Percentiles rank a stretch among this genome's conserved stretches.
These are phyloP conservation scores for Candida railenensis DNA, from an alignment of 805 yeast genomes.

Conservation along the genomic window DNA sequence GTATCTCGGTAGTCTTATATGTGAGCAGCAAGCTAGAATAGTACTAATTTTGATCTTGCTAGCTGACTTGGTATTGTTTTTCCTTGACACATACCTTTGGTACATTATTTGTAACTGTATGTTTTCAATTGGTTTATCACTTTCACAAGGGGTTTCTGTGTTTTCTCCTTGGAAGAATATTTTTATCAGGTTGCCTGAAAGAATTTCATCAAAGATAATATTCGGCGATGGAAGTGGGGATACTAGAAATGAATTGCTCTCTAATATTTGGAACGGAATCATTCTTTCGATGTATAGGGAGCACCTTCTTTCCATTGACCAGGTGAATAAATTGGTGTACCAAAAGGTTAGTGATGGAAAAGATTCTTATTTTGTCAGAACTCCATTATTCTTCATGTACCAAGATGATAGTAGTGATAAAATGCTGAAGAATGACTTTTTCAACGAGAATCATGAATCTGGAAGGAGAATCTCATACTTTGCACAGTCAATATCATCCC, in stretches of 20 bases:
- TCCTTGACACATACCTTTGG: slow-evolving; percentile 42
- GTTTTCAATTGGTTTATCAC: slow-evolving; percentile 31
- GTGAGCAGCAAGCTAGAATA: slow-evolving; percentile 27
- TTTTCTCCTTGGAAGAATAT: slow-evolving; percentile 40
- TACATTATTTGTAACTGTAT: slow-evolving; percentile 36
- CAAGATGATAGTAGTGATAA: slow-evolving; percentile 44
- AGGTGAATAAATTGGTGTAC: slow-evolving; percentile 35
- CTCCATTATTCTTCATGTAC: slow-evolving; percentile 47
- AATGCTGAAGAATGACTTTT: slow-evolving; percentile 35
- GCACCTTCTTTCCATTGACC: slow-evolving; percentile 37
- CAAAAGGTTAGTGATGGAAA: slow-evolving; percentile 12
- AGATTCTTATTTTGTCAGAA: slow-evolving; percentile 23
- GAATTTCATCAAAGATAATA: slow-evolving; percentile 28
- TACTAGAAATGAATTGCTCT: slow-evolving; percentile 12
- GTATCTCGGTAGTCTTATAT: slow-evolving; percentile 20
- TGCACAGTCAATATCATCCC: slow-evolving; percentile 51
- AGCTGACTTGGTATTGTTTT: slow-evolving; percentile 32
- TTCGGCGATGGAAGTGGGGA: slow-evolving; percentile 11
- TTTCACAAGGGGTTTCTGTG: slow-evolving; percentile 30
- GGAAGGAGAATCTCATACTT: slow-evolving; percentile 52
- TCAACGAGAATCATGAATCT: slow-evolving; percentile 47
- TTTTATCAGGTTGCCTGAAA: slow-evolving; percentile 33
- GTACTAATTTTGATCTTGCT: slow-evolving; percentile 22
- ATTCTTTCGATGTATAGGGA: slow-evolving; percentile 36
- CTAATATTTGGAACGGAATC: slow-evolving; percentile 30